phyloP scores from a whole-genome alignment of 108 stramenopile species.

The Fistulifera solaris region DNA sequence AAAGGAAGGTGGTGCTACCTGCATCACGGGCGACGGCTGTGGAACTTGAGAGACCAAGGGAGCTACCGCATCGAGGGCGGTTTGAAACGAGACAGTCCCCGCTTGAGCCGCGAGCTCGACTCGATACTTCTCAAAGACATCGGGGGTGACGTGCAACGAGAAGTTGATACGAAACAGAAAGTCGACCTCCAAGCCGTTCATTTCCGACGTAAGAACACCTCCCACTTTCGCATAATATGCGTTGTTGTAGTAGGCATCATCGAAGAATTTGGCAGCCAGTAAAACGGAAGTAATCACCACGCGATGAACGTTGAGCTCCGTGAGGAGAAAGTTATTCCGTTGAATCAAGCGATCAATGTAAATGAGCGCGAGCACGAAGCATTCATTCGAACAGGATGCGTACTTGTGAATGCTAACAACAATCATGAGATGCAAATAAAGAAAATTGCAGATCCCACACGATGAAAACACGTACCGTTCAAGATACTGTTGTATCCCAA shows the following conservation, averaged over 20 bases:
- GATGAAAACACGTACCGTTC: slow-evolving; percentile 60
- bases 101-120: slow-evolving; percentile 66
- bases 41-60: neutral
- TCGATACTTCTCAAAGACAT: slow-evolving; percentile 79
- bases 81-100: neutral
- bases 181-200: slow-evolving; percentile 93
- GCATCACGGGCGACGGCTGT: neutral
- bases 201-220: slow-evolving; percentile 73
- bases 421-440: neutral
- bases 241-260: slow-evolving; percentile 99
- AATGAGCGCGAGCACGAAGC: slow-evolving; percentile 94
- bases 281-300: slow-evolving; percentile 93
- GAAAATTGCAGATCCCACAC: neutral
- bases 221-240: slow-evolving; percentile 97
- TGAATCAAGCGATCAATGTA: slow-evolving; percentile 98
- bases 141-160: slow-evolving; percentile 81
- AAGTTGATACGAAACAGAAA: slow-evolving; percentile 95
- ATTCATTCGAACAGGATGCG: slow-evolving; percentile 92
- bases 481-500: slow-evolving; percentile 84
- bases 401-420: slow-evolving; percentile 86
- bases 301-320: slow-evolving; percentile 94
- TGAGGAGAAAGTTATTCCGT: slow-evolving; percentile 85
- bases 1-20: neutral
- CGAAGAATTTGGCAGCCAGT: slow-evolving; percentile 97
- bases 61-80: slow-evolving; percentile 1